These are phyloP conservation scores for Plasmodium coatneyi DNA, from an alignment of 169 alveolate genomes.

Conservation along the genomic window DNA sequence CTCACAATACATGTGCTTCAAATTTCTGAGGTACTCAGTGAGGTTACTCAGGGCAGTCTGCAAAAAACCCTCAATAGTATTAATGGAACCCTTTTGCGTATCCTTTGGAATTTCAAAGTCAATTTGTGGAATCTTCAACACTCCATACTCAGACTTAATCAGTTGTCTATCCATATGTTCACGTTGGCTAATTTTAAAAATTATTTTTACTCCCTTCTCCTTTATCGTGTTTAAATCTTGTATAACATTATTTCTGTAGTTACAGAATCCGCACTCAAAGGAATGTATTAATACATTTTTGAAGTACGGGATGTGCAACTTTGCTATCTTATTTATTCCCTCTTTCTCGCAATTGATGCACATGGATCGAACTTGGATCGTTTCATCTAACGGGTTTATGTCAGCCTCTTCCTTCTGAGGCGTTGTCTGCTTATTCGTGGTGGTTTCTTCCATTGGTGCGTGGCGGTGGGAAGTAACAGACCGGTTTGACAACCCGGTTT, in stretches of 20 bases:
- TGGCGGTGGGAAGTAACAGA: background rate
- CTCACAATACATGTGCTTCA: conserved; percentile 59
- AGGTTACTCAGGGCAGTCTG: conserved; percentile 55
- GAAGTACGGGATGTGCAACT: conserved; percentile 94
- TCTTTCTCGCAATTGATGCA: conserved; percentile 92
- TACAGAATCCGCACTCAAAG: conserved; percentile 95
- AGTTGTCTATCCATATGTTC: conserved; percentile 92
- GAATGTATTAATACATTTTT: conserved; percentile 82
- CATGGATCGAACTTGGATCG: conserved; percentile 85
- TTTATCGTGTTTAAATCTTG: conserved; percentile 93
- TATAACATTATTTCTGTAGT: conserved; percentile 93
- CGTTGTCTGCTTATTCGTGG: background rate
- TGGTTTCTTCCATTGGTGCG: conserved; percentile 19
- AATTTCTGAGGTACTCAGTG: conserved; percentile 66
- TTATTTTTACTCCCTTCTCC: conserved; percentile 92
- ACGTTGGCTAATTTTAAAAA: conserved; percentile 83
- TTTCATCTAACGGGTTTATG: conserved; percentile 4
- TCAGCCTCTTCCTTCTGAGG: background rate
- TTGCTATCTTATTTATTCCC: conserved; percentile 91
- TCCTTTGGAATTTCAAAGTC: conserved; percentile 95
- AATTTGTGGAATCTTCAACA: conserved; percentile 90
- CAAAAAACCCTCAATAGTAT: conserved; percentile 90
- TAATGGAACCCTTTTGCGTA: conserved; percentile 93
- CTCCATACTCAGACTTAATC: conserved; percentile 92
- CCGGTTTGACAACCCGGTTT: background rate